Evolutionary conservation across 148 eudicot genomes (phyloP).

Genomic region (Drosera capensis): DNA sequence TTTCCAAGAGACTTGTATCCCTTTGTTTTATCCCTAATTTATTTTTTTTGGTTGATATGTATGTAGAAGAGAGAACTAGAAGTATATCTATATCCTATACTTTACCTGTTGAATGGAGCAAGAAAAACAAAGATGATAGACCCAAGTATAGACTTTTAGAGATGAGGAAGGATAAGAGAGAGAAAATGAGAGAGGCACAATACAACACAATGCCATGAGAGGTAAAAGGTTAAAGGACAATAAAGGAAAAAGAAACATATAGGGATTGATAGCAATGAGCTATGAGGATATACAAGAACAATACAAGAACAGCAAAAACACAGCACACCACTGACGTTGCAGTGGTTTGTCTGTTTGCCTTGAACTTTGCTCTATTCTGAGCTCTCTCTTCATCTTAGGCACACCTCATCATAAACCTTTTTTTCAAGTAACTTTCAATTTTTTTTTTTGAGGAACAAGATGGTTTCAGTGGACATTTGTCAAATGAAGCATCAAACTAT

Average conservation of each 20-base stretch:
- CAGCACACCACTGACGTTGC: slow-evolving; percentile 1
- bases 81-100: slow-evolving; percentile 24
- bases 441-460: no score
- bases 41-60: no score
- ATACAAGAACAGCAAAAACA: slow-evolving; percentile 10
- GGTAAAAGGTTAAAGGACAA: background rate
- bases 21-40: no score
- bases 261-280: slow-evolving; percentile 14
- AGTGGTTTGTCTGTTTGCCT: background rate
- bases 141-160: slow-evolving; percentile 1
- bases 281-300: slow-evolving; percentile 3
- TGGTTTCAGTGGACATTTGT: no score
- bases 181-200: slow-evolving; percentile 4
- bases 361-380: no score
- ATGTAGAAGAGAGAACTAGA: slow-evolving; percentile 28
- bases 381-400: no score
- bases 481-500: no score
- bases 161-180: slow-evolving; percentile 4
- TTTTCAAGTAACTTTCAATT: no score
- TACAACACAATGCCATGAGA: no score
- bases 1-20: no score
- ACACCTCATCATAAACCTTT: no score
- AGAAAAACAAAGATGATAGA: slow-evolving; percentile 9
- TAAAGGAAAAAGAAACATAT: slow-evolving; percentile 21
- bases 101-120: background rate